Evolutionary conservation across 2,329 filamentous ascomycete species (phyloP), one percentile per base, ranked within the genome.

Genomic region (Myriangium duriaei): DNA sequence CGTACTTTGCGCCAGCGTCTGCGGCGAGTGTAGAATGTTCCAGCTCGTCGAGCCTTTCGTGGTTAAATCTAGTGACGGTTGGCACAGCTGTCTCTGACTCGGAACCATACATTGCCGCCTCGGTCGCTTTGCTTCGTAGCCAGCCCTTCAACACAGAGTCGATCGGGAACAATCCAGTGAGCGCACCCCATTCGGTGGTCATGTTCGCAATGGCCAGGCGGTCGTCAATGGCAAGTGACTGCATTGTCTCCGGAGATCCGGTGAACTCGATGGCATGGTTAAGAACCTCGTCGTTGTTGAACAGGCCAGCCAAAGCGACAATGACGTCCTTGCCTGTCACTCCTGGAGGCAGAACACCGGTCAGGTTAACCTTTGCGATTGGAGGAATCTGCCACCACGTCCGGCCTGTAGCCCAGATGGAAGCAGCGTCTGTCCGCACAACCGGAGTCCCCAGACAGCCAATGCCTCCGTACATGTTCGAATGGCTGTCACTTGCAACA

Each of bases 291-390:
- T 85, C 80, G 38, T 81, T 75, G 60, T 82, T 81, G 65, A 96
- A 92, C 0, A 94, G 62, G 1, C 81, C 83, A 49, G 84, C 92
- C 1, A 96, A 69, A 1, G 85, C 83, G 16, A 95, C 73, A 47
- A 96, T 96, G 10, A 94, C 81, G 57, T 96, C 91, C 60, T 98
- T 96, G 18, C 86, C 88, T 0, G 81, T 85, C 1, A 94, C 86
- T 9, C 87, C 87, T 1, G 65, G 63, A 0, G 84, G 87, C 5
- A 94, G 63, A 1, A 73, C 59, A 5, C 86, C 87, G 0, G 71
- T 82, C 9, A 96, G 68, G 0, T 73, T 87, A 15, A 95, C 73
- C 59, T 81, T 79, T 1, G 81, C 83, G 17, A 93, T 73, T 0
- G 85, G 84, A 0, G 88, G 88, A 15, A 91, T 72, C 61, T 92